Evolutionary conservation across 1,284 basidiomycete species (phyloP), one percentile per base, ranked within the genome.

Genomic region (Sanguinoderma infundibulare): DNA sequence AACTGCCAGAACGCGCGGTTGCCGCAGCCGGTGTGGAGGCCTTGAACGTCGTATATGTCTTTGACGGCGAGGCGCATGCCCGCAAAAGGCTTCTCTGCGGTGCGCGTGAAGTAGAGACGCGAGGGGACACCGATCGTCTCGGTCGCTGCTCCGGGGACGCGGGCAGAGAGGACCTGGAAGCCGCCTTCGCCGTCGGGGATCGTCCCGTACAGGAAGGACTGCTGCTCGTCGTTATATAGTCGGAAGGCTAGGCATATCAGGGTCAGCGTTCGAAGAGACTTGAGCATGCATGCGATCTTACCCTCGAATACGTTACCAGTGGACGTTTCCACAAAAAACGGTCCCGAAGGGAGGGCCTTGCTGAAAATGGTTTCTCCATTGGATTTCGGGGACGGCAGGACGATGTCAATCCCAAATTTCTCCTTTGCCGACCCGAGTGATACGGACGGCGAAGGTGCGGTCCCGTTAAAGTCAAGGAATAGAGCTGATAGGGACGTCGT

Each of bases 21-120:
- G n/a, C 74, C 74, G 53, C 73, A 74, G 10, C 72, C 72, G 2
- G 73, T 74, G 15, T 63, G 69, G 15, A 73, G 68, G 4, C 72
- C 73, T 39, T 69, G 39, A 49, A 74, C 60, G 59, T 74, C 73
- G 62, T 70, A 75, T 56, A 75, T 75, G 63, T 75, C 74, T 60
- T 75, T 75, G 20, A 75, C 72, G 17, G 67, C 73, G 47, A 75
- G 63, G 26, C 74, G 73, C 46, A 65, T 63, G 5, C 73, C 74
- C 10, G 74, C 74, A 44, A 75, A 67, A 0, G 74, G 74, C 60
- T 73, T 65, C 28, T 69, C 59, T n/a, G 64, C 44, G 2, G 70
- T 70, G 5, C 72, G 68, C 5, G 69, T 69, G 64, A 73, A 74
- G 62, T 75, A 73, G 12, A 75, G 65, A 3, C 73, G 67, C 20